These are phyloP conservation scores for Penicillium coprophilum DNA, from an alignment of 495 filamentous ascomycete species.

Conservation along the genomic window DNA sequence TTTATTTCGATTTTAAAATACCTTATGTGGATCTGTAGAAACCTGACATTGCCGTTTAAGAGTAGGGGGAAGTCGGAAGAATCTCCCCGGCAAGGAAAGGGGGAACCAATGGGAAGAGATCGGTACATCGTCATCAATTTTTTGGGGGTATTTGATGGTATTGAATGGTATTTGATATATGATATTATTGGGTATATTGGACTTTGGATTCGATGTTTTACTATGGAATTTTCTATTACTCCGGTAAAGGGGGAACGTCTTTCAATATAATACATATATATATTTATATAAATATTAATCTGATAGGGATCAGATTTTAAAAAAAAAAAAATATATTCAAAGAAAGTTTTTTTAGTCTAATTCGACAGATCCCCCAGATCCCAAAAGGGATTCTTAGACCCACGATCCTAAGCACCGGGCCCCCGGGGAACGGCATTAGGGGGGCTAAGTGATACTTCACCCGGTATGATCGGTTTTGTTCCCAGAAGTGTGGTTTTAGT, in stretches of 20 bases:
- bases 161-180: not conserved
- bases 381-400: slow-evolving; percentile 24
- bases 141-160: too few species aligned
- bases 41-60: slow-evolving; percentile 19
- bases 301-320: too few species aligned
- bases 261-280: too few species aligned
- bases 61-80: slow-evolving; percentile 23
- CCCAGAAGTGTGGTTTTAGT: slow-evolving; percentile 46
- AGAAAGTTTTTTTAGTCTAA: slow-evolving; percentile 14
- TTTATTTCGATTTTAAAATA: slow-evolving; percentile 15
- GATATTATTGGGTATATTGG: not conserved
- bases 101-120: slow-evolving; percentile 31
- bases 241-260: too few species aligned
- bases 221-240: too few species aligned
- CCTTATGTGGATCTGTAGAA: slow-evolving; percentile 17
- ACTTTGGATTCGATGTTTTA: too few species aligned
- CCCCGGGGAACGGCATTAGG: slow-evolving; percentile 40
- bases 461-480: slow-evolving; percentile 29
- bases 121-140: slow-evolving; percentile 5
- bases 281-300: too few species aligned
- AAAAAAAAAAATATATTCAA: too few species aligned
- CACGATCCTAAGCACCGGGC: slow-evolving; percentile 38
- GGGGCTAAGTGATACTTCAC: slow-evolving; percentile 31
- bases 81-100: slow-evolving; percentile 28
- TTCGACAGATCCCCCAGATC: slow-evolving; percentile 24